These are phyloP conservation scores for Curvularia sp. DNA, from an alignment of 2,329 filamentous ascomycete genomes.

Conservation along the genomic window DNA sequence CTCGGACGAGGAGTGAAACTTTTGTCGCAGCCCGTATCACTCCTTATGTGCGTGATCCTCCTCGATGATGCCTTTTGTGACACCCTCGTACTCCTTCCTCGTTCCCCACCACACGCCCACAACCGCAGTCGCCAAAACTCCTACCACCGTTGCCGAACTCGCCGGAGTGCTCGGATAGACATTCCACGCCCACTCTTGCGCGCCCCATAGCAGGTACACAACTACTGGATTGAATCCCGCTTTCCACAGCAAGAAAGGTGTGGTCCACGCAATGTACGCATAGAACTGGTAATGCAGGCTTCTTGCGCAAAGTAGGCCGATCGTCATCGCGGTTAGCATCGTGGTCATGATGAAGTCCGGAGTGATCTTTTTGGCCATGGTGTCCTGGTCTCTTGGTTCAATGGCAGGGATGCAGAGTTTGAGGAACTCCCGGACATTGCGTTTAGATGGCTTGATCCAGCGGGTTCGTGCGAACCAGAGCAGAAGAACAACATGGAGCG, in stretches of 20 bases:
- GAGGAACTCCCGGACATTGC: slow-evolving; percentile 63
- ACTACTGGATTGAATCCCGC: slow-evolving; percentile 71
- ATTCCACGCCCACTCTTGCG: slow-evolving; percentile 94
- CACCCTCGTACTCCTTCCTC: slow-evolving; percentile 52
- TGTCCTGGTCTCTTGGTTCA: slow-evolving; percentile 59
- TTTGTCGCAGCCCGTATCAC: slow-evolving; percentile 18
- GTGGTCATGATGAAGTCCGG: slow-evolving; percentile 77
- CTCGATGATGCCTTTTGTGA: slow-evolving; percentile 36
- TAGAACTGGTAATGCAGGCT: slow-evolving; percentile 97
- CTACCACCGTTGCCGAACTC: slow-evolving; percentile 73
- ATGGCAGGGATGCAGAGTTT: slow-evolving; percentile 54
- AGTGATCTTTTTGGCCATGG: slow-evolving; percentile 66
- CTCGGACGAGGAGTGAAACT: slow-evolving; percentile 67
- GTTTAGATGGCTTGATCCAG: slow-evolving; percentile 75
- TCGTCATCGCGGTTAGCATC: slow-evolving; percentile 75
- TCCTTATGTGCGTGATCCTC: slow-evolving; percentile 44
- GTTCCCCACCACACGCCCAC: slow-evolving; percentile 67
- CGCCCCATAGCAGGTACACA: slow-evolving; percentile 73
- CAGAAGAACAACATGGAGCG: slow-evolving; percentile 70
- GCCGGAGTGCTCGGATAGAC: slow-evolving; percentile 79
- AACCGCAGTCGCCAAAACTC: slow-evolving; percentile 71
- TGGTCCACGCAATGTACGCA: slow-evolving; percentile 87
- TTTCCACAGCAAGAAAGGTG: slow-evolving; percentile 85
- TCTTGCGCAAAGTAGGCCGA: slow-evolving; percentile 84
- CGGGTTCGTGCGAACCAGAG: slow-evolving; percentile 68